Evolutionary conservation across 2,329 filamentous ascomycete species (phyloP).

Genomic region (Laburnicola sp.): DNA sequence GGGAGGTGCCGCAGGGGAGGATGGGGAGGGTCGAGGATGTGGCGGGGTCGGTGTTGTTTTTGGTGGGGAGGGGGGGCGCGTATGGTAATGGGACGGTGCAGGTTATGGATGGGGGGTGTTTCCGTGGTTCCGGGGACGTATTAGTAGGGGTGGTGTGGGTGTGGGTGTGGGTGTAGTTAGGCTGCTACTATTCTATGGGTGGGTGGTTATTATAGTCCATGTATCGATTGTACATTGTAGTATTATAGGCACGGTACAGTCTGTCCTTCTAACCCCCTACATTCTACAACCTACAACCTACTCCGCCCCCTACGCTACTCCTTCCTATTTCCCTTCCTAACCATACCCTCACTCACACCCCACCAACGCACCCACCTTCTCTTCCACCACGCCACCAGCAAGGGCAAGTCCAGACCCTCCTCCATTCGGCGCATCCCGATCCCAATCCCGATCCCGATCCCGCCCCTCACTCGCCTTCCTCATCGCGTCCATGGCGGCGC

Average conservation of each 20-base stretch:
- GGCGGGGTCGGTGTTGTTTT: no score
- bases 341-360: conserved; percentile 55
- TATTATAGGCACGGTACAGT: no score
- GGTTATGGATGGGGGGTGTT: conserved; percentile 52
- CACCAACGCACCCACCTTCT: conserved; percentile 64
- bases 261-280: not conserved
- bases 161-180: no score
- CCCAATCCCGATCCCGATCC: conserved; percentile 60
- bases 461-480: conserved; percentile 62
- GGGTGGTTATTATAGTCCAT: no score
- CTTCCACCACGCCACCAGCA: conserved; percentile 51
- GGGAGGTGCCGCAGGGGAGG: no score
- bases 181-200: no score
- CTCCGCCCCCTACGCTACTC: not conserved
- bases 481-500: conserved; percentile 64
- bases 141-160: conserved; percentile 15
- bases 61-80: no score
- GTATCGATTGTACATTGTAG: no score
- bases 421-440: conserved; percentile 51
- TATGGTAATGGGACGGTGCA: conserved; percentile 60
- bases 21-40: no score
- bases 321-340: not conserved
- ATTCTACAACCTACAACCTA: not conserved
- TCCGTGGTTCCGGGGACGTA: conserved; percentile 41
- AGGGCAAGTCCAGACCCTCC: no score